Evolutionary conservation across 2,329 filamentous ascomycete genomes (phyloP).

Genomic region (Nannizzia gypsea): DNA sequence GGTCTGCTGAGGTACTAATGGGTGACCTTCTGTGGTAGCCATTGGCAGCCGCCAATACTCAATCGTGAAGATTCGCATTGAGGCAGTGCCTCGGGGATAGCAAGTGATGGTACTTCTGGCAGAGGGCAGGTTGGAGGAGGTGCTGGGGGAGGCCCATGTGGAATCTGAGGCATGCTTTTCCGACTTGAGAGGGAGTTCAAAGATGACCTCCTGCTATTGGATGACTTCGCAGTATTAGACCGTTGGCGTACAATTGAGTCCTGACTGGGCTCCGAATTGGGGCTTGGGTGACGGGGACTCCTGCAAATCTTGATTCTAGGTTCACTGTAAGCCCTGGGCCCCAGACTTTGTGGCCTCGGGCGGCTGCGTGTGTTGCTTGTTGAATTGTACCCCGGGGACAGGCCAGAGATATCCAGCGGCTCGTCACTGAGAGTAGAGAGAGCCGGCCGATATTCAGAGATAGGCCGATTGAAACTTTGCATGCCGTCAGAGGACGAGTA

Average conservation of each 20-base stretch:
- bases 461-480: not conserved
- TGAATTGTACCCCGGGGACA: not conserved
- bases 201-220: not conserved
- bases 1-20: not conserved
- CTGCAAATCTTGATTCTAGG: not conserved
- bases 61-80: conserved; percentile 19
- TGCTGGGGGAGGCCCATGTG: conserved; percentile 18
- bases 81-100: conserved; percentile 24
- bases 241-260: not conserved
- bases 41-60: not conserved
- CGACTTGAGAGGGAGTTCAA: conserved; percentile 9
- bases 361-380: not conserved
- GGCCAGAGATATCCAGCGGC: not conserved
- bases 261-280: not conserved
- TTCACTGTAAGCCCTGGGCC: not conserved
- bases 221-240: not conserved
- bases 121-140: conserved; percentile 21
- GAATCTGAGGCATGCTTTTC: conserved; percentile 17
- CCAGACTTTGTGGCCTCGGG: not conserved
- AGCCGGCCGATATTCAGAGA: conserved; percentile 6
- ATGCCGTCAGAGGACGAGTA: conserved; percentile 10
- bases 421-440: conserved; percentile 7
- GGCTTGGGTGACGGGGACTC: not conserved
- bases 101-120: conserved; percentile 16
- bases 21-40: not conserved